Conservation (phyloP, 768 basidiomycete genomes). For the Russula emetica region DNA sequence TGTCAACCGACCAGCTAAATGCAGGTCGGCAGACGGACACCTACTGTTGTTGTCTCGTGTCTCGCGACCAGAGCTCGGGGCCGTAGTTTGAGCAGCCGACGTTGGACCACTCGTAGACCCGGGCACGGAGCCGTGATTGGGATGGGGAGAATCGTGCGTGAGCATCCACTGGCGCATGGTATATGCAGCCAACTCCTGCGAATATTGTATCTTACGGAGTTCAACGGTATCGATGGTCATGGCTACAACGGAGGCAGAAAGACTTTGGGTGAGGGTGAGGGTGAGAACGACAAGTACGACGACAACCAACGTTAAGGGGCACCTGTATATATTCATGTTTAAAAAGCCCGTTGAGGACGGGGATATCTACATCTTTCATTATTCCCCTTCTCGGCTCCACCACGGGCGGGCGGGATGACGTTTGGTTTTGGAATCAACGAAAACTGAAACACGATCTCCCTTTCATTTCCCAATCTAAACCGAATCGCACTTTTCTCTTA, state of each 20-base stretch:
- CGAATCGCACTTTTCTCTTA: too few relatives aligned
- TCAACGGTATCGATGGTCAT: slow-evolving; percentile 31
- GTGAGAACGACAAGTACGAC: not conserved
- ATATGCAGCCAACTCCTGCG: slow-evolving; percentile 39
- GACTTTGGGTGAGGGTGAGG: too few relatives aligned
- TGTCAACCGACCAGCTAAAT: not conserved
- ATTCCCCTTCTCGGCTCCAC: slow-evolving; percentile 5
- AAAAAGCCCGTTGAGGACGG: too few relatives aligned
- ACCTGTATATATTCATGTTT: too few relatives aligned
- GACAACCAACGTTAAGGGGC: not conserved
- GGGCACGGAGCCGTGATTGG: slow-evolving; percentile 13
- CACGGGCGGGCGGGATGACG: slow-evolving; percentile 1
- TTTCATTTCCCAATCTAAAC: not conserved
- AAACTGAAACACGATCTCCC: not conserved
- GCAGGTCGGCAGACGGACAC: not conserved
- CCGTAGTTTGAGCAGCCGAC: not conserved
- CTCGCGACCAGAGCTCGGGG: not conserved
- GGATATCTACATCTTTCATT: slow-evolving; percentile 1
- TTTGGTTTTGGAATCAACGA: not conserved
- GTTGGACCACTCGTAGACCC: not conserved
- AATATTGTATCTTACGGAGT: slow-evolving; percentile 35
- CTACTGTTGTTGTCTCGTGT: not conserved
- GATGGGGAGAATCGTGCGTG: slow-evolving; percentile 32
- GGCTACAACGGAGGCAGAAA: not conserved
- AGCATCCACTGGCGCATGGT: slow-evolving; percentile 40